These are phyloP conservation scores for Ballota nigra DNA, from an alignment of 257 asterid species.

Conservation along the genomic window DNA sequence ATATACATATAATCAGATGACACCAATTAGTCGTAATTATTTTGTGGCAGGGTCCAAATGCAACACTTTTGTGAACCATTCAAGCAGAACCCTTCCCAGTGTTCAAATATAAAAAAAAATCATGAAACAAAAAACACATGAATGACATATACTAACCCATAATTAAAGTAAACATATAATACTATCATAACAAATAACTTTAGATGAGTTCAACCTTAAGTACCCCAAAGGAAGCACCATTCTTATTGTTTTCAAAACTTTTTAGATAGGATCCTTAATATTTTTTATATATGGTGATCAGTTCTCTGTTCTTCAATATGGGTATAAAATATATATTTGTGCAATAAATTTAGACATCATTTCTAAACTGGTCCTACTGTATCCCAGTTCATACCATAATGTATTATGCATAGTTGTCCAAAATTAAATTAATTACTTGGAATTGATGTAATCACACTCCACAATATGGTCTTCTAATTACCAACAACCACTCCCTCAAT, in stretches of 20 bases:
- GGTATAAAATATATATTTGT: neutral
- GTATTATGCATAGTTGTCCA: neutral
- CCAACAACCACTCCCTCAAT: slow-evolving; percentile 99
- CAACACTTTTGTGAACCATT: too few relatives aligned
- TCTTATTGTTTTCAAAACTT: neutral
- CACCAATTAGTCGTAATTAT: too few relatives aligned
- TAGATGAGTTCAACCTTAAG: too few relatives aligned
- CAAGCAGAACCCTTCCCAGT: too few relatives aligned
- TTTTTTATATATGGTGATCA: neutral
- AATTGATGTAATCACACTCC: slow-evolving; percentile 97
- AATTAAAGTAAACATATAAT: too few relatives aligned
- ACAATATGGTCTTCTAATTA: slow-evolving; percentile 87
- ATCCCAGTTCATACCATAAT: neutral
- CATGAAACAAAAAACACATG: too few relatives aligned
- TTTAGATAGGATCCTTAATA: neutral
- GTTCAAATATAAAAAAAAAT: too few relatives aligned
- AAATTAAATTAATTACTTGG: slow-evolving; percentile 48
- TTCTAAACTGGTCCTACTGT: neutral
- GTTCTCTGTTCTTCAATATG: slow-evolving; percentile 7
- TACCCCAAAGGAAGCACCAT: neutral
- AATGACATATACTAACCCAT: too few relatives aligned
- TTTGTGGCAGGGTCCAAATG: too few relatives aligned
- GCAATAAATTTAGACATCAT: neutral
- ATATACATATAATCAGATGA: too few relatives aligned
- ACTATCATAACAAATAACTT: too few relatives aligned